These are phyloP conservation scores for Talaromyces verruculosus DNA, from an alignment of 2,329 filamentous ascomycete species.

Conservation along the genomic window DNA sequence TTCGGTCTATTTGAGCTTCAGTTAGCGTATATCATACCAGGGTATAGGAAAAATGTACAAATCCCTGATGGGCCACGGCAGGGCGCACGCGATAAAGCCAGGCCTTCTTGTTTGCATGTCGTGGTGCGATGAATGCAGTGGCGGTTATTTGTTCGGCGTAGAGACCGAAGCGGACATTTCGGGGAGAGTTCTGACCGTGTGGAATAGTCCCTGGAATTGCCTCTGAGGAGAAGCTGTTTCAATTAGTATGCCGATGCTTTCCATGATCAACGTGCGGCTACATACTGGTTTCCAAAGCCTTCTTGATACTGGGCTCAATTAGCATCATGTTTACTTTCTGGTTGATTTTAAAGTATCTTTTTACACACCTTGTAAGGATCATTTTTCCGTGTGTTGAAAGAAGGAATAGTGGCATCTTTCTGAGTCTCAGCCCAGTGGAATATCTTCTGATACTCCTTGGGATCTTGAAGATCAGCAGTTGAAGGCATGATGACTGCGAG, in stretches of 20 bases:
- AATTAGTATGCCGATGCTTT: constrained; percentile 31
- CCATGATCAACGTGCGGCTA: constrained; percentile 10
- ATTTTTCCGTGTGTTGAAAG: constrained; percentile 55
- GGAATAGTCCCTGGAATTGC: constrained; percentile 42
- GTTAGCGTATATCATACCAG: not conserved
- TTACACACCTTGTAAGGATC: constrained; percentile 52
- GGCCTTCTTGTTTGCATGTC: constrained; percentile 58
- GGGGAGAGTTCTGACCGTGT: constrained; percentile 40
- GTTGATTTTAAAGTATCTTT: not conserved
- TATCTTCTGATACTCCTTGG: constrained; percentile 51
- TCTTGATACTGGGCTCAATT: constrained; percentile 50
- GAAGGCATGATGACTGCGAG: constrained; percentile 30
- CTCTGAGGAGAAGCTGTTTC: constrained; percentile 36
- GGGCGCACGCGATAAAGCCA: constrained; percentile 61
- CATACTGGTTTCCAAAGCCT: constrained; percentile 55
- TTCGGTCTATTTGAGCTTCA: constrained; percentile 41
- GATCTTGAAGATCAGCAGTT: constrained; percentile 29
- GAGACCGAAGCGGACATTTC: constrained; percentile 38
- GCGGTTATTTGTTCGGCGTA: constrained; percentile 54
- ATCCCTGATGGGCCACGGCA: constrained; percentile 56
- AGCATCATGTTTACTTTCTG: constrained; percentile 11
- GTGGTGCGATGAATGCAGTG: constrained; percentile 59
- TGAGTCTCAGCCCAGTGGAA: constrained; percentile 63
- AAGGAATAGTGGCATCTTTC: constrained; percentile 56
- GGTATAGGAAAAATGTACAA: constrained; percentile 33